Conservation (phyloP, 441 rosid genomes). For the Pelargonium hybrid region DNA sequence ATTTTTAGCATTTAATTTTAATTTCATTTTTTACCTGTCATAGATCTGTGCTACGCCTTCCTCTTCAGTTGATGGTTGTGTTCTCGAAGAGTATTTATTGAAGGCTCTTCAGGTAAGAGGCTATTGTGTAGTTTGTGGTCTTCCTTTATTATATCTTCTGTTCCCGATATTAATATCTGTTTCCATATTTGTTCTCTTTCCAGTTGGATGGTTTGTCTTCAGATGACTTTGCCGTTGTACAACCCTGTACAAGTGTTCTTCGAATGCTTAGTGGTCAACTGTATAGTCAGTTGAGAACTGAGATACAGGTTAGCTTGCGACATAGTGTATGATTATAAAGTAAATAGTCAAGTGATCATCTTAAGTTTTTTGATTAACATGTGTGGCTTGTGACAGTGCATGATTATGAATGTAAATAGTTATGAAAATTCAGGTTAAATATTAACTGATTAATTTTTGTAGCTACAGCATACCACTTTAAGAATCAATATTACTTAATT, state of each 20-base stretch:
- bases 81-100: slow-evolving; percentile 46
- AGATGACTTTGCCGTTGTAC: slow-evolving; percentile 44
- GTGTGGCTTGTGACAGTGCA: not conserved
- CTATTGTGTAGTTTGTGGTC: slow-evolving; percentile 13
- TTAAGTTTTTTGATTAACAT: not conserved
- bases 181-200: slow-evolving; percentile 21
- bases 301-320: slow-evolving; percentile 53
- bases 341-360: not conserved
- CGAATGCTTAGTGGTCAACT: slow-evolving; percentile 47
- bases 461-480: not conserved
- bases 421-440: not conserved
- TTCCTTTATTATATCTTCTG: not conserved
- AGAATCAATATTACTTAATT: not conserved
- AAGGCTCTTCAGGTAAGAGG: slow-evolving; percentile 60
- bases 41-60: slow-evolving; percentile 51
- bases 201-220: slow-evolving; percentile 52
- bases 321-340: too few species aligned
- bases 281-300: slow-evolving; percentile 38
- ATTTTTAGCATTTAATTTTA: slow-evolving; percentile 16
- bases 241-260: slow-evolving; percentile 63
- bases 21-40: slow-evolving; percentile 21
- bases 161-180: not conserved
- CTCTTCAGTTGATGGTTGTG: slow-evolving; percentile 26
- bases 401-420: not conserved
- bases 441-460: not conserved